phyloP scores from a whole-genome alignment of 768 basidiomycete genomes.

The Panaeolus papilionaceus region DNA sequence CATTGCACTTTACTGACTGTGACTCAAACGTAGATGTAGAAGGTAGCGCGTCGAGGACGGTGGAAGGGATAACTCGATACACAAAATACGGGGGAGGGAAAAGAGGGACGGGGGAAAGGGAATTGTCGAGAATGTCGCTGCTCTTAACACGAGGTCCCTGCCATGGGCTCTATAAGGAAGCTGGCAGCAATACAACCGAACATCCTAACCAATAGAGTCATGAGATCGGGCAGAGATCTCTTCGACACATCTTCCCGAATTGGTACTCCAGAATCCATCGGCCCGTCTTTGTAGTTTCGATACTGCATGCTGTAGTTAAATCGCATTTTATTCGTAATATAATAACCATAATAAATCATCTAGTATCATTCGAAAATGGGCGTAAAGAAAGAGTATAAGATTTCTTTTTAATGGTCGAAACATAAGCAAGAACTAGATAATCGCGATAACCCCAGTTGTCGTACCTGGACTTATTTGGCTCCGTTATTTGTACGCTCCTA shows the following conservation, averaged over 20 bases:
- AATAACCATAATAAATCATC: not conserved
- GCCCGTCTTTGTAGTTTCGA: conserved; percentile 9
- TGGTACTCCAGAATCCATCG: conserved; percentile 24
- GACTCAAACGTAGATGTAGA: conserved; percentile 14
- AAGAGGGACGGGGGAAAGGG: conserved; percentile 26
- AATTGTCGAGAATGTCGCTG: conserved; percentile 33
- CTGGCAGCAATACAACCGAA: conserved; percentile 28
- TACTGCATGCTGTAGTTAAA: not conserved
- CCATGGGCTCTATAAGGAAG: conserved; percentile 34
- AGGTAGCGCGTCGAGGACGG: conserved; percentile 19
- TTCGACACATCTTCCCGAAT: conserved; percentile 25
- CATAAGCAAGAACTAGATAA: not conserved
- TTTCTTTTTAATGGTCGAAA: not conserved
- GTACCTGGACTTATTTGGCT: conserved; percentile 27
- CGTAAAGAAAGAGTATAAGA: not conserved
- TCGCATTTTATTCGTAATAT: conserved; percentile 5
- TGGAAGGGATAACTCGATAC: conserved; percentile 18
- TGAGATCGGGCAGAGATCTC: conserved; percentile 40
- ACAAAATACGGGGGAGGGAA: conserved; percentile 27
- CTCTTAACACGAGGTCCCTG: conserved; percentile 39
- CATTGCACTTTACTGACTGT: conserved; percentile 26
- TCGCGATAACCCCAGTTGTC: conserved; percentile 17
- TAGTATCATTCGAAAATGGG: not conserved
- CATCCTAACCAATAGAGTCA: conserved; percentile 29
- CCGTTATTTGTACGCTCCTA: conserved; percentile 21